Evolutionary conservation across 306 rosid species (phyloP).

Genomic region (Fragaria vesca): DNA sequence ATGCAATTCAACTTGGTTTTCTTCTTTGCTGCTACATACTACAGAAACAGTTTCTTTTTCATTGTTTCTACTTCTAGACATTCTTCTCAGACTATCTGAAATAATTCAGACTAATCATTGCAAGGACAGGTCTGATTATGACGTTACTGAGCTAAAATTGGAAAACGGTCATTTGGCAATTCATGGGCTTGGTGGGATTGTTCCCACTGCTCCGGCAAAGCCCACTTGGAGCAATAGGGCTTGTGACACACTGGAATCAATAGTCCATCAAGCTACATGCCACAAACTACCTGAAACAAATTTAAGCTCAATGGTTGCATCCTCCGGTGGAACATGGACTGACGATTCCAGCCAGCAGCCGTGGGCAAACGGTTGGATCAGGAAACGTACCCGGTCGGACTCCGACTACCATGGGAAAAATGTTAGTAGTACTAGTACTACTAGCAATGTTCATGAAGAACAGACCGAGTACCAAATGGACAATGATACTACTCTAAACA

Average conservation of each 20-base stretch:
- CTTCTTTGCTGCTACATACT: background rate
- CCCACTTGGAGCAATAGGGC: constrained; percentile 45
- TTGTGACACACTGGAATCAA: constrained; percentile 56
- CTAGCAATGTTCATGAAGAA: constrained; percentile 23
- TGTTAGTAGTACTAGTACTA: constrained; percentile 14
- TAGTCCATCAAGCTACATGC: constrained; percentile 57
- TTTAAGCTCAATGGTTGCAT: constrained; percentile 19
- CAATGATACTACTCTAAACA: constrained; percentile 43
- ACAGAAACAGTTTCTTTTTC: background rate
- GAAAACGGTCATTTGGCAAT: constrained; percentile 50
- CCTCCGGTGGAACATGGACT: constrained; percentile 32
- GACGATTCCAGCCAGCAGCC: constrained; percentile 14
- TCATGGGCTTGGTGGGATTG: constrained; percentile 53
- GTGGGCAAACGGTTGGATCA: background rate
- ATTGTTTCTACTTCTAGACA: background rate
- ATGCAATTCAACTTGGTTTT: background rate
- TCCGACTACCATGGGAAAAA: constrained; percentile 25
- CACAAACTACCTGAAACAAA: constrained; percentile 28
- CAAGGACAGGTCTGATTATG: constrained; percentile 43
- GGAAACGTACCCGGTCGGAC: constrained; percentile 34
- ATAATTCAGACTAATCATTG: background rate
- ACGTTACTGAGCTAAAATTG: constrained; percentile 52
- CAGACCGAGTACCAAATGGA: constrained; percentile 31
- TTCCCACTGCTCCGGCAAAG: constrained; percentile 31
- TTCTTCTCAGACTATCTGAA: background rate